phyloP scores from a whole-genome alignment of 1,139 yeast genomes.

The Yamadazyma trypodendri region DNA sequence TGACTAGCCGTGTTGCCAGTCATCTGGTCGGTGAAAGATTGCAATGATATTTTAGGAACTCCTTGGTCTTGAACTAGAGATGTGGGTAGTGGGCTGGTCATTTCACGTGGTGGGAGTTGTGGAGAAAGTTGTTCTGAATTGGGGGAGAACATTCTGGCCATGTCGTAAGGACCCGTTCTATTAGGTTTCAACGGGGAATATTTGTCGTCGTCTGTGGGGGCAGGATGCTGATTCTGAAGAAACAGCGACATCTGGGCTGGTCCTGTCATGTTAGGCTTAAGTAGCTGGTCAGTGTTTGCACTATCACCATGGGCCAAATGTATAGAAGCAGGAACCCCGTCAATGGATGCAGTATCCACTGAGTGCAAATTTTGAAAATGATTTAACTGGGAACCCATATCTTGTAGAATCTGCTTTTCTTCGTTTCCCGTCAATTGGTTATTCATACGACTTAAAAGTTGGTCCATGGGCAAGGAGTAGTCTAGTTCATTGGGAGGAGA shows the following conservation, averaged over 20 bases:
- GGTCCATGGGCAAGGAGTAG: constrained; percentile 72
- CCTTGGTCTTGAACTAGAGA: background rate
- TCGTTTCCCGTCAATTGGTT: constrained; percentile 24
- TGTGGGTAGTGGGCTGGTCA: no score
- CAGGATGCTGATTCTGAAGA: constrained; percentile 10
- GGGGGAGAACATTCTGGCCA: constrained; percentile 17
- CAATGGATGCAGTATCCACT: constrained; percentile 64
- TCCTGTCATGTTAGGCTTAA: constrained; percentile 58
- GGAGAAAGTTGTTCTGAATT: constrained; percentile 4
- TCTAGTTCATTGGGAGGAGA: constrained; percentile 43
- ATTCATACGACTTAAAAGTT: constrained; percentile 48
- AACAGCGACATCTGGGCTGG: constrained; percentile 47
- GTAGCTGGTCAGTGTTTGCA: constrained; percentile 42
- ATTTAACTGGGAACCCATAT: constrained; percentile 65
- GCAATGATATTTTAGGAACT: constrained; percentile 34
- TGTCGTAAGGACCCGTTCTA: constrained; percentile 25
- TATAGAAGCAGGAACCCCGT: constrained; percentile 53
- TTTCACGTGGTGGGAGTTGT: no score
- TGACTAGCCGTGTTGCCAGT: constrained; percentile 38
- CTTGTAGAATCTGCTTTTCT: constrained; percentile 60
- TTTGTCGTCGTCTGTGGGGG: background rate
- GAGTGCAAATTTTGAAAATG: constrained; percentile 62
- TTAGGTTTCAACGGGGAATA: constrained; percentile 29
- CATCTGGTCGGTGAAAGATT: constrained; percentile 47
- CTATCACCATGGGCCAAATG: constrained; percentile 44